Conservation (phyloP, 805 yeast species). For the Cyberlindnera sargentensis region DNA sequence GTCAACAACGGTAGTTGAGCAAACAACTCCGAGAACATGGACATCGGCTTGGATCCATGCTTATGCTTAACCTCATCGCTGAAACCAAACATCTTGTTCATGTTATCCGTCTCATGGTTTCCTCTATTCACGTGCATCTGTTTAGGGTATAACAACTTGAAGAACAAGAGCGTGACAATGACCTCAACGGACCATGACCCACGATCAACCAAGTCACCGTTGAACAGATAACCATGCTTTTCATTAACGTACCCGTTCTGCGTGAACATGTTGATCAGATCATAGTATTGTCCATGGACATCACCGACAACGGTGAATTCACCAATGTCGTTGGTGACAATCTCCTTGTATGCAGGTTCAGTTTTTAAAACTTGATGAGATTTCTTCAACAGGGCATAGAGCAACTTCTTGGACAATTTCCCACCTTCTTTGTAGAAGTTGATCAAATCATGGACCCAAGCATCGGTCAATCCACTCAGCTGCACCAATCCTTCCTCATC, state of each 20-base stretch:
- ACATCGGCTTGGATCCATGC: slow-evolving; percentile 73
- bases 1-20: slow-evolving; percentile 82
- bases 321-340: slow-evolving; percentile 29
- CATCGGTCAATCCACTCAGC: slow-evolving; percentile 32
- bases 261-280: slow-evolving; percentile 72
- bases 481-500: slow-evolving; percentile 21
- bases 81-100: slow-evolving; percentile 96
- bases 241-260: slow-evolving; percentile 64
- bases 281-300: slow-evolving; percentile 95
- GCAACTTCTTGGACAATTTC: slow-evolving; percentile 71
- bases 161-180: slow-evolving; percentile 68
- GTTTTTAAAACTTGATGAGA: slow-evolving; percentile 54
- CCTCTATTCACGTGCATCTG: slow-evolving; percentile 80
- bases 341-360: slow-evolving; percentile 75
- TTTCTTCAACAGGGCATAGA: slow-evolving; percentile 71
- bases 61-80: slow-evolving; percentile 93
- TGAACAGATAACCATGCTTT: slow-evolving; percentile 72
- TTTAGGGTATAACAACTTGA: slow-evolving; percentile 71
- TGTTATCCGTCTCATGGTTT: slow-evolving; percentile 92
- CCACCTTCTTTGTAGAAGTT: slow-evolving; percentile 68
- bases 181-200: slow-evolving; percentile 99
- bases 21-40: slow-evolving; percentile 80
- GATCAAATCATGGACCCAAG: slow-evolving; percentile 60
- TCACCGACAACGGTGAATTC: slow-evolving; percentile 87
- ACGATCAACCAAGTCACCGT: slow-evolving; percentile 96